phyloP scores from a whole-genome alignment of 202 grass and related monocot species.

The Sporobolus alterniflorus region DNA sequence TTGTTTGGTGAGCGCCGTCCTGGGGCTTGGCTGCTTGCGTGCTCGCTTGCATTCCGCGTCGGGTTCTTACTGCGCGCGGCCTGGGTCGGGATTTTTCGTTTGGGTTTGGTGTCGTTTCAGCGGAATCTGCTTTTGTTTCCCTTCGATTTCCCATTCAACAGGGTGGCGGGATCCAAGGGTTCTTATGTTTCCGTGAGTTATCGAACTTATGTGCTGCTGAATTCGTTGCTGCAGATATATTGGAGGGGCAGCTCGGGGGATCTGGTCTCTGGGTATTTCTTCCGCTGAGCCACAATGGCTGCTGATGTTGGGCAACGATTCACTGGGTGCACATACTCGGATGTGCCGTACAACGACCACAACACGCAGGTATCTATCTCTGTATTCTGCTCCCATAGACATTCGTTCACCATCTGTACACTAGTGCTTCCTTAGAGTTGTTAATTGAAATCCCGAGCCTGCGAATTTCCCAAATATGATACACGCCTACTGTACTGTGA shows the following conservation, averaged over 20 bases:
- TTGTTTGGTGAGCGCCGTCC: background rate
- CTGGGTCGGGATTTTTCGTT: background rate
- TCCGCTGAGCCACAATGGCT: constrained; percentile 48
- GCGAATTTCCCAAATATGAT: background rate
- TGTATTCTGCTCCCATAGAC: background rate
- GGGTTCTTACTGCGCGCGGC: background rate
- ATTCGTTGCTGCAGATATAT: constrained; percentile 34
- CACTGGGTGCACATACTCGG: constrained; percentile 45
- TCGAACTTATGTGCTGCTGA: background rate
- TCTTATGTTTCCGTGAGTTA: background rate
- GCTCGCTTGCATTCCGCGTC: background rate
- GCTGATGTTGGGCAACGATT: constrained; percentile 47
- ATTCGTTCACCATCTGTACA: background rate
- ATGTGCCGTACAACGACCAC: constrained; percentile 34
- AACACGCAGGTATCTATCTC: constrained; percentile 16
- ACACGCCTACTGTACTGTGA: background rate
- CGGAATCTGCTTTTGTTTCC: background rate
- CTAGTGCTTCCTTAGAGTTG: background rate
- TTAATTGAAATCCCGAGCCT: background rate
- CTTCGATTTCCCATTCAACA: background rate
- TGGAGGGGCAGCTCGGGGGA: background rate
- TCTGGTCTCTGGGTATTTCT: background rate
- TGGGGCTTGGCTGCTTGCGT: background rate
- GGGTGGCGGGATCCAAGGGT: background rate
- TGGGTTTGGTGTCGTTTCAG: background rate